Evolutionary conservation across 331 rosid genomes (phyloP).

Genomic region (Telfairia occidentalis): DNA sequence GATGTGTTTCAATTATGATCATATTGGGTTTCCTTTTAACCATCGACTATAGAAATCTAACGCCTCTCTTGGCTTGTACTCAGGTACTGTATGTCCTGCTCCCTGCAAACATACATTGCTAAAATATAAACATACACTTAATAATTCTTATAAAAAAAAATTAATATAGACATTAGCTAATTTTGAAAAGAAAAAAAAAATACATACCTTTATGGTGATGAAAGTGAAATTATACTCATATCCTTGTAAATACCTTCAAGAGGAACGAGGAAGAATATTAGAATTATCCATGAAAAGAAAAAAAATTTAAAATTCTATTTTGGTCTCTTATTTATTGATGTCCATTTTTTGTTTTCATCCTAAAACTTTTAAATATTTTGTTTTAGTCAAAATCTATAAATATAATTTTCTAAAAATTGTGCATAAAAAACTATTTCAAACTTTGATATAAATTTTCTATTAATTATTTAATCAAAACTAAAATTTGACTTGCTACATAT

Average conservation of each 20-base stretch:
- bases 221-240: slow-evolving; percentile 30
- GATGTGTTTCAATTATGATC: not conserved
- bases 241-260: slow-evolving; percentile 29
- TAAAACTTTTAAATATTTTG: too few species aligned
- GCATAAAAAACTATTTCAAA: too few species aligned
- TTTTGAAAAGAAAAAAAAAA: not conserved
- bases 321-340: too few species aligned
- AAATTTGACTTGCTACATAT: too few species aligned
- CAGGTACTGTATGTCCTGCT: slow-evolving; percentile 45
- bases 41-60: slow-evolving; percentile 36
- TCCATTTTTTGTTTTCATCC: too few species aligned
- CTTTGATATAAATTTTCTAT: too few species aligned
- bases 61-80: slow-evolving; percentile 41
- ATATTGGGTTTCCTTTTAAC: slow-evolving; percentile 22
- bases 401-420: too few species aligned
- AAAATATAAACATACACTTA: not conserved
- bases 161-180: not conserved
- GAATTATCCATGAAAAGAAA: not conserved
- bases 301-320: not conserved
- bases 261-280: not conserved
- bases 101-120: slow-evolving; percentile 18
- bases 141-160: not conserved
- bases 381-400: too few species aligned
- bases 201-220: slow-evolving; percentile 35
- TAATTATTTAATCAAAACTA: too few species aligned